Base-by-base conservation (phyloP, 441 rosid genomes). In the Pelargonium myrrhifolium region DNA sequence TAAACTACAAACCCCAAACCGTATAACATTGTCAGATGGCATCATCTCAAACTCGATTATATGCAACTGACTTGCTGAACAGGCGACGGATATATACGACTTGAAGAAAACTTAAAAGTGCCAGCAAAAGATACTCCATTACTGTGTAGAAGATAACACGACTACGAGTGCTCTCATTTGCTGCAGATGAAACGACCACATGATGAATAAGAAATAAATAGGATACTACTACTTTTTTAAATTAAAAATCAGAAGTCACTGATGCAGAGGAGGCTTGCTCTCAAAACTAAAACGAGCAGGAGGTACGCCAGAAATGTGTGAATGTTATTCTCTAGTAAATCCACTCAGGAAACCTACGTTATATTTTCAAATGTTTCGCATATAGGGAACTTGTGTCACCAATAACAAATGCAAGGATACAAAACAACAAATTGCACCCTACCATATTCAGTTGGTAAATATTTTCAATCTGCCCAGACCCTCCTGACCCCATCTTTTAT, bases 11-110 rank as follows among this genome's bases (percentile, higher is more conserved):
- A 31, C 35, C 37, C 37, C 37, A 31, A 5, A n/a, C 37, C 6
- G 7, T 4, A 31, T 31, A 31, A 31, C 37, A 31, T 15, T 51
- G 15, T 17, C 58, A 15, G 58, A 51, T 15, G 58, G 21, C 22
- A 15, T 51, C 1, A 9, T 17, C 56, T 74, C 70, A 74, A 56
- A 89, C 98, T 65, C 98, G 83, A 77, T 85, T 89, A 83, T 88
- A 94, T 58, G 87, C 97, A 45, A 91, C 92, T 1, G 96, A 88
- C 78, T 91, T 89, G 93, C 95, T 91, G 81, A 94, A 94, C 74
- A 94, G 97, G 72, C 80, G 90, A 24, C 98, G 97, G 63, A 92
- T 87, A 74, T 87, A 92, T 0, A 86, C 58, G 6, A 88, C 97
- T 66, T 94, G 97, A 75, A 94, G 87, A 1, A 82, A 72, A 71